phyloP scores from a whole-genome alignment of 2,329 filamentous ascomycete genomes.

The Trichoderma semiorbis region DNA sequence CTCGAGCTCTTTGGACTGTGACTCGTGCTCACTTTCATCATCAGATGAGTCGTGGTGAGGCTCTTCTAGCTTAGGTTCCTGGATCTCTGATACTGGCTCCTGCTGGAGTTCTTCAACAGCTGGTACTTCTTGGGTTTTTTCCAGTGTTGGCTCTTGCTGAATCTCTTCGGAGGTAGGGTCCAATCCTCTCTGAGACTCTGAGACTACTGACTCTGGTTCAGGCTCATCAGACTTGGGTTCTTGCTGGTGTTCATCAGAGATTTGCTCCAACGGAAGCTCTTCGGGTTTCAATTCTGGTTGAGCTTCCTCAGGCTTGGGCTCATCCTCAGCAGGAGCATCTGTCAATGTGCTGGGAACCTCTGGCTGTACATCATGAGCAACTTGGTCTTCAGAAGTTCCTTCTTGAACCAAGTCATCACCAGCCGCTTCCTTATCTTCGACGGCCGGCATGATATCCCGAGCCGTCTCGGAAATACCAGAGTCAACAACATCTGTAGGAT shows the following conservation, averaged over 20 bases:
- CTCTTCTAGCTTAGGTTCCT: not conserved
- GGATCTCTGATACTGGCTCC: not conserved
- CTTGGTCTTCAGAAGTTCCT: not conserved
- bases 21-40: not conserved
- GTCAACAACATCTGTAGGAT: not conserved
- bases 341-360: not conserved
- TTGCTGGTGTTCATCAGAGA: conserved; percentile 18
- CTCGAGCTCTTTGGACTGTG: not conserved
- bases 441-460: not conserved
- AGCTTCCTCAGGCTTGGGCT: conserved; percentile 15
- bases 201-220: not conserved
- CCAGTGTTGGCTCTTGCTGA: not conserved
- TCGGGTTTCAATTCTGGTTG: not conserved
- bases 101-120: not conserved
- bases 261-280: not conserved
- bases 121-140: not conserved
- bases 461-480: not conserved
- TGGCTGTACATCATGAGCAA: not conserved
- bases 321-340: not conserved
- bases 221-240: not conserved
- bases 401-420: not conserved
- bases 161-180: not conserved
- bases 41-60: not conserved
- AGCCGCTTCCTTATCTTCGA: not conserved
- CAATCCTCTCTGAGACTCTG: not conserved